Percentiles rank a stretch among this genome's conserved stretches.
These are phyloP conservation scores for Russula foetens DNA, from an alignment of 768 basidiomycete genomes.

Conservation along the genomic window DNA sequence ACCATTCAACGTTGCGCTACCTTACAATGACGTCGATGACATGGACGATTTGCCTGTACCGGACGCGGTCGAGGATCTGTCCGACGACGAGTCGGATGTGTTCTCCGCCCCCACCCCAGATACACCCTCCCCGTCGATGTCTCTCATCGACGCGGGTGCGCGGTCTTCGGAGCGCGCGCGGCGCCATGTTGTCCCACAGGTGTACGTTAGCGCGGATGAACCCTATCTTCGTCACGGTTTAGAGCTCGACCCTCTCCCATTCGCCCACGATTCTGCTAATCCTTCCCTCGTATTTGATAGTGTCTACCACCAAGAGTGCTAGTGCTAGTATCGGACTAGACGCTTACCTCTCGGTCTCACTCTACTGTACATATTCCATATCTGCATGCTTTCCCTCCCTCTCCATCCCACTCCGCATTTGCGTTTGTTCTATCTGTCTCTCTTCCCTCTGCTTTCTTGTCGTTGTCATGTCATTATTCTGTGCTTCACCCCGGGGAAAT, in stretches of 20 bases:
- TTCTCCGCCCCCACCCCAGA: slow-evolving; percentile 47
- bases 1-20: slow-evolving; percentile 46
- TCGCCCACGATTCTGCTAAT: slow-evolving; percentile 44
- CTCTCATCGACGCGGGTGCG: slow-evolving; percentile 33
- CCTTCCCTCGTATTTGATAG: slow-evolving; percentile 28
- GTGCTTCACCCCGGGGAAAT: slow-evolving; percentile 11
- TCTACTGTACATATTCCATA: slow-evolving; percentile 27
- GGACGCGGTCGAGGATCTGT: slow-evolving; percentile 77
- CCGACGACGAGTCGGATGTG: slow-evolving; percentile 78
- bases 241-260: slow-evolving; percentile 66
- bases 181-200: slow-evolving; percentile 40
- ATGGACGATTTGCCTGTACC: slow-evolving; percentile 63
- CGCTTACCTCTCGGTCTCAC: neutral
- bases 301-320: slow-evolving; percentile 54
- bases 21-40: slow-evolving; percentile 57
- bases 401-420: slow-evolving; percentile 20
- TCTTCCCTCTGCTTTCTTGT: slow-evolving; percentile 16
- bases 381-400: slow-evolving; percentile 19
- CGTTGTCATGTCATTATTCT: slow-evolving; percentile 15
- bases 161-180: slow-evolving; percentile 28
- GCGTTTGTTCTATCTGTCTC: slow-evolving; percentile 23
- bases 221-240: slow-evolving; percentile 51
- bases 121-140: slow-evolving; percentile 49
- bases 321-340: slow-evolving; percentile 24
- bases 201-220: slow-evolving; percentile 55